Conservation (phyloP, 148 eudicot genomes). For the Heliosperma pusillum region DNA sequence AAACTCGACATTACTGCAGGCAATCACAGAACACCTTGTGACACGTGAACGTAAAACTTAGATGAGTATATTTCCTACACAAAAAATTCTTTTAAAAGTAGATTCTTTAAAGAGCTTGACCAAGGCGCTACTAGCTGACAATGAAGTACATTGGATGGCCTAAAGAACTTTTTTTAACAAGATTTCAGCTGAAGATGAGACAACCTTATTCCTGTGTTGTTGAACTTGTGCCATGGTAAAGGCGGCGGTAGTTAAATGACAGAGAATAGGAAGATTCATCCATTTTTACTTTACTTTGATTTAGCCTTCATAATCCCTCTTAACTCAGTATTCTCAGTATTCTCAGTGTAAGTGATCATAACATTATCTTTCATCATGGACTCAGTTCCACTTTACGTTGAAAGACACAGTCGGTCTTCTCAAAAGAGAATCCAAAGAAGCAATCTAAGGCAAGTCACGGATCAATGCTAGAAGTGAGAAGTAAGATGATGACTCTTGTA, state of each 20-base stretch:
- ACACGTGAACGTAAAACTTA: not conserved
- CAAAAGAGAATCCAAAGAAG: not conserved
- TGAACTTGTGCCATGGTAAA: too few relatives aligned
- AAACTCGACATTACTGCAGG: not conserved
- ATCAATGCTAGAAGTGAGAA: too few relatives aligned
- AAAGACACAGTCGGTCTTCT: not conserved
- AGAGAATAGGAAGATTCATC: not conserved
- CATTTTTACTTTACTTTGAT: too few relatives aligned
- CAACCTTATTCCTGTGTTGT: too few relatives aligned
- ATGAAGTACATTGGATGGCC: not conserved
- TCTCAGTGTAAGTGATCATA: not conserved
- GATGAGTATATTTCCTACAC: not conserved
- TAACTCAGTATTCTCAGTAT: not conserved
- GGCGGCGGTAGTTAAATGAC: not conserved
- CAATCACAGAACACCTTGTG: not conserved
- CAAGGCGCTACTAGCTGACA: not conserved
- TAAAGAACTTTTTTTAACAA: not conserved
- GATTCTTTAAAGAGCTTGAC: too few relatives aligned
- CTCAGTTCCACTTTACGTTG: too few relatives aligned
- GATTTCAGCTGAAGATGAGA: not conserved
- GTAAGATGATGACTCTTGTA: not conserved
- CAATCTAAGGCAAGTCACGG: not conserved
- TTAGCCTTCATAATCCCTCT: not conserved
- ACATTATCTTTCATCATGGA: too few relatives aligned
- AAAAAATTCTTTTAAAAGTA: too few relatives aligned